Evolutionary conservation across 352 stramenopile species (phyloP).

Genomic region (Thraustochytrium sp.): DNA sequence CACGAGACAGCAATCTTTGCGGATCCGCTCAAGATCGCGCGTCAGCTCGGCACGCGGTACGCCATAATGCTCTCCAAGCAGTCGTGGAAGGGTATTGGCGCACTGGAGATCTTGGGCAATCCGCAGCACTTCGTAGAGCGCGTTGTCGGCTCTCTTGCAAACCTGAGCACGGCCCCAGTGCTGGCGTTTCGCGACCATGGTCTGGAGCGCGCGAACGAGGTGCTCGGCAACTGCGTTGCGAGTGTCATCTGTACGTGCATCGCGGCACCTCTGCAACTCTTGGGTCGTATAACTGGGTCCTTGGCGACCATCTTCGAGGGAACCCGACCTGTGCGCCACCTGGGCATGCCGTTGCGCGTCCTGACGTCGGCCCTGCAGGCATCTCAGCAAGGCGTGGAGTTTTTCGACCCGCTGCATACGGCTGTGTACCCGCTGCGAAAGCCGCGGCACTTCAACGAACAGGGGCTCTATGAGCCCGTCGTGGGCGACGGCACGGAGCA

Average conservation of each 20-base stretch:
- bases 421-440: neutral
- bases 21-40: neutral
- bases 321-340: neutral
- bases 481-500: neutral
- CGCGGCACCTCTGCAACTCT: neutral
- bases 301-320: slow-evolving; percentile 23
- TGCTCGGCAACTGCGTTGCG: neutral
- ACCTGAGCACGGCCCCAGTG: neutral
- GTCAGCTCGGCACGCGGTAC: neutral
- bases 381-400: slow-evolving; percentile 9
- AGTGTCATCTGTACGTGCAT: slow-evolving; percentile 1
- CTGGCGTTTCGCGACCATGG: neutral
- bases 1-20: neutral
- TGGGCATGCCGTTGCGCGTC: neutral
- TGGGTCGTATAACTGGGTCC: neutral
- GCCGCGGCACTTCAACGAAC: neutral
- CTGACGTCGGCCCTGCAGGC: neutral
- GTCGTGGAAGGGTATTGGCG: slow-evolving; percentile 32
- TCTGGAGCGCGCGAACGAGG: neutral
- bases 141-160: neutral
- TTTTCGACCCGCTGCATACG: slow-evolving; percentile 15
- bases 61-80: slow-evolving; percentile 4
- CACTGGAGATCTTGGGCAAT: slow-evolving; percentile 34
- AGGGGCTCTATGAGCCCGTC: neutral
- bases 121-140: slow-evolving; percentile 33